Evolutionary conservation across 1,139 yeast genomes (phyloP), one percentile per base, ranked within the genome.

Genomic region (Suhomyces wounanorum): DNA sequence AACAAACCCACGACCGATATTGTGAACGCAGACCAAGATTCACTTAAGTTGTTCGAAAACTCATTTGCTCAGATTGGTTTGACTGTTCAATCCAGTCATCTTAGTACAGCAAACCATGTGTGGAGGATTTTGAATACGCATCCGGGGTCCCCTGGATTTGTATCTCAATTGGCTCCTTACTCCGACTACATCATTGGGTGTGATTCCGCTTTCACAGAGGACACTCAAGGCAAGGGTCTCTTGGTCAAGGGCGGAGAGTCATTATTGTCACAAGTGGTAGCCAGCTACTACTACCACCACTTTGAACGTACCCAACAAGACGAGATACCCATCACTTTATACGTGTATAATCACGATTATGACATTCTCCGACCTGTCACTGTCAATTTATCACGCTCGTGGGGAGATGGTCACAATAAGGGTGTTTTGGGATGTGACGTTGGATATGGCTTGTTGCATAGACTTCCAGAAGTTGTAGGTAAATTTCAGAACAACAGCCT

Each of bases 391-490:
- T 67, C 77, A 3, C 68, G 73, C 45, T 55, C 67, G 14, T 77
- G 81, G 81, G 72, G 76, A 1, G 61, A 62, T 18, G 79, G 77
- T 5, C 90, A 92, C 2, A 77, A 78, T 53, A 79, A 76, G 54
- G 97, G 97, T 0, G 75, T 91, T 36, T 73, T 94, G 41, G 99
- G 99, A 1, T 92, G 97, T 69, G 96, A 92, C 58, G 96, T 94
- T 10, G 98, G 97, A 0, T 92, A 91, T 63, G 98, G 98, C 0
- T 75, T 88, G 50, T 73, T 94, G 48, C 98, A 94, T 64, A 76
- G 96, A 56, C 72, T 94, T 16, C 97, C 97, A 1, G 87, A 83
- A 52, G 85, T 82, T 7, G 67, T 78, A 8, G 86, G 85, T 0
- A 79, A 81, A 58, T 79, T 75, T 52, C 75, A 68, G 13, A 57